Evolutionary conservation across 2,329 filamentous ascomycete species (phyloP), one percentile per base, ranked within the genome.

Genomic region (Neonectria faginata): DNA sequence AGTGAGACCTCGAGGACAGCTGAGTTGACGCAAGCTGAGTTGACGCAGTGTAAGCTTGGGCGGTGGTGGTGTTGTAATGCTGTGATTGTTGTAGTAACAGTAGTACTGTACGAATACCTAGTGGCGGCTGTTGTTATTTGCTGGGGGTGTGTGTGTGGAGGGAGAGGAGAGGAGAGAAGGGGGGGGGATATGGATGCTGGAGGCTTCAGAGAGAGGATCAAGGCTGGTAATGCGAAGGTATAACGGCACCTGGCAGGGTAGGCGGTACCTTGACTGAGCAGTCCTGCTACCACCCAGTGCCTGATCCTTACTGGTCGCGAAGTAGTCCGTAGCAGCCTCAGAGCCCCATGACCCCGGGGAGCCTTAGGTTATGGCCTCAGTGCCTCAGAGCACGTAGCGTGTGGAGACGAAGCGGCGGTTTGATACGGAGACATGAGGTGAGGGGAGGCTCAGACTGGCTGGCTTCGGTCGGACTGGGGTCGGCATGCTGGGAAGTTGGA

Each of bases 361-460:
- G 25, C 5, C n/a, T 18, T 36, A 22, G 31, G 33, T 57, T 29
- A 47, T 18, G 29, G 27, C 53, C 29, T 39, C 27, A 25, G 52
- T 50, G 36, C 50, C 25, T 62, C 31, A 61, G 52, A 5, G 25
- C 52, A 14, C 18, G 14, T 18, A 16, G 36, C 4, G 52, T 36
- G 60, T 63, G 60, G 60, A 42, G 55, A 47, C 55, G 42, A 53
- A 39, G 60, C 60, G 41, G 60, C 55, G 55, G 55, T 63, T 57
- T 63, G 54, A 55, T 58, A 63, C 55, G 60, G 42, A 60, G 45
- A 66, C 64, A 63, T 66, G 60, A 69, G 61, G 64, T 42, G 54
- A 48, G 57, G 41, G 56, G 57, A 60, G 57, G 62, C 56, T 50
- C 54, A 54, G 57, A 61, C 61, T 64, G 63, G 63, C 62, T 60